Conservation (phyloP, 345 rosid species). For the Boechera retrofracta region DNA sequence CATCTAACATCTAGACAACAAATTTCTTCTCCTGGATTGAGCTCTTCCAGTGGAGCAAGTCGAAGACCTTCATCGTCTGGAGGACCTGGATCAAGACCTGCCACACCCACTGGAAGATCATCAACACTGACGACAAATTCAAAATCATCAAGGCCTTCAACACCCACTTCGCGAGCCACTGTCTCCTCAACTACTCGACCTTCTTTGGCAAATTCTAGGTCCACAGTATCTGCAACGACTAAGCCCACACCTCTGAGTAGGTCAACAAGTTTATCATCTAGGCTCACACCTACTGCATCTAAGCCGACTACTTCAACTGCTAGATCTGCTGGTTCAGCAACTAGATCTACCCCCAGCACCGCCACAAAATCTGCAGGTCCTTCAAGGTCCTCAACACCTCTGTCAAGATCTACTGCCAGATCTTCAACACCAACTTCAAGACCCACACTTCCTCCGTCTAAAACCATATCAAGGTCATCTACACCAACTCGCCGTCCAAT, state of each 20-base stretch:
- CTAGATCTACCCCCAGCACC: conserved; percentile 51
- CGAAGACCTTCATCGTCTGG: conserved; percentile 98
- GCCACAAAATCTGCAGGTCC: conserved; percentile 58
- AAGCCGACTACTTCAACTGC: conserved; percentile 55
- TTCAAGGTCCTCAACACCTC: conserved; percentile 85
- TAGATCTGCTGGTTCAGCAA: conserved; percentile 49
- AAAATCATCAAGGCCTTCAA: conserved; percentile 77
- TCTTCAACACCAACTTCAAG: conserved; percentile 92
- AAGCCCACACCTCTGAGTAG: conserved; percentile 50
- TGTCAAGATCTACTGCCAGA: conserved; percentile 72
- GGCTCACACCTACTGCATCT: conserved; percentile 50
- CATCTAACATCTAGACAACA: conserved; percentile 69
- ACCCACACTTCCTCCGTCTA: conserved; percentile 69
- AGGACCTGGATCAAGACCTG: conserved; percentile 92
- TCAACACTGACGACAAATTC: conserved; percentile 55
- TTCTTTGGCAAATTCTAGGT: conserved; percentile 37
- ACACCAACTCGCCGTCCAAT: conserved; percentile 90
- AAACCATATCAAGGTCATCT: conserved; percentile 73
- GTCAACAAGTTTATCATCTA: conserved; percentile 50
- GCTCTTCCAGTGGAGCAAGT: conserved; percentile 58
- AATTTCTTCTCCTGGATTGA: conserved; percentile 73
- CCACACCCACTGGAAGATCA: conserved; percentile 85
- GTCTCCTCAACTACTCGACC: conserved; percentile 59
- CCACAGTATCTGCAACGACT: conserved; percentile 52
- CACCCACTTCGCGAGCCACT: conserved; percentile 84